Evolutionary conservation across 2,329 filamentous ascomycete genomes (phyloP).

Genomic region (Beauveria sp.): DNA sequence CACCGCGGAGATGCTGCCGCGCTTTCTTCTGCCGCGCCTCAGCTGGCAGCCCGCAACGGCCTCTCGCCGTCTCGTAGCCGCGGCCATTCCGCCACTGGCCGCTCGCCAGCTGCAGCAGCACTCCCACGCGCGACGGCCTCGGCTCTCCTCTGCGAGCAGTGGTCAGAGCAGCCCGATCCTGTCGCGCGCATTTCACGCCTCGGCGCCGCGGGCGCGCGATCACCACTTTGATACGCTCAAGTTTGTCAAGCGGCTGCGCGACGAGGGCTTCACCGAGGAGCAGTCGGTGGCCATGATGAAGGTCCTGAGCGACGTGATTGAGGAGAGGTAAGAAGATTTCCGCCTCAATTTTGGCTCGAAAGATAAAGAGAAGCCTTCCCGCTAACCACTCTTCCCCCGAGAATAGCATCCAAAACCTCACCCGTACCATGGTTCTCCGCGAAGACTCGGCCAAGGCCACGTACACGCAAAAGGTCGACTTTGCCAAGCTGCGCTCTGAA

Average conservation of each 20-base stretch:
- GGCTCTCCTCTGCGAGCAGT: slow-evolving; percentile 15
- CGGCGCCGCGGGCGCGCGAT: slow-evolving; percentile 53
- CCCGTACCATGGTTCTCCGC: slow-evolving; percentile 92
- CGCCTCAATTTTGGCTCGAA: too few species aligned
- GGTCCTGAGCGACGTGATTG: slow-evolving; percentile 90
- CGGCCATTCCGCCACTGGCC: slow-evolving; percentile 17
- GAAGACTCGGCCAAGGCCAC: slow-evolving; percentile 82
- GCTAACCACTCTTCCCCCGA: too few species aligned
- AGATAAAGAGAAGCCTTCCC: too few species aligned
- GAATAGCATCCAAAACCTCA: slow-evolving; percentile 84
- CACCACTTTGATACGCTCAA: slow-evolving; percentile 98
- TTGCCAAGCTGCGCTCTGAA: slow-evolving; percentile 92
- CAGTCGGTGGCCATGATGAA: slow-evolving; percentile 99
- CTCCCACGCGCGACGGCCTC: slow-evolving; percentile 12
- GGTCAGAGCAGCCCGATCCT: slow-evolving; percentile 17
- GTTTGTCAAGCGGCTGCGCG: slow-evolving; percentile 83
- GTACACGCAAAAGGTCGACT: slow-evolving; percentile 89
- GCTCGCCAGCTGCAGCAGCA: slow-evolving; percentile 15
- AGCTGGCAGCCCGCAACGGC: slow-evolving; percentile 38
- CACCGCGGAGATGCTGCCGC: slow-evolving; percentile 37
- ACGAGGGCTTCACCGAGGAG: slow-evolving; percentile 90
- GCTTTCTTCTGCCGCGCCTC: slow-evolving; percentile 47
- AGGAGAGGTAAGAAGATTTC: slow-evolving; percentile 60
- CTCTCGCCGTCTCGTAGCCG: slow-evolving; percentile 18
- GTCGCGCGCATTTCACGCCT: slow-evolving; percentile 58